Base-by-base conservation (phyloP, 192 early-diverging fungal genomes). In the Umbelopsis ramanniana region DNA sequence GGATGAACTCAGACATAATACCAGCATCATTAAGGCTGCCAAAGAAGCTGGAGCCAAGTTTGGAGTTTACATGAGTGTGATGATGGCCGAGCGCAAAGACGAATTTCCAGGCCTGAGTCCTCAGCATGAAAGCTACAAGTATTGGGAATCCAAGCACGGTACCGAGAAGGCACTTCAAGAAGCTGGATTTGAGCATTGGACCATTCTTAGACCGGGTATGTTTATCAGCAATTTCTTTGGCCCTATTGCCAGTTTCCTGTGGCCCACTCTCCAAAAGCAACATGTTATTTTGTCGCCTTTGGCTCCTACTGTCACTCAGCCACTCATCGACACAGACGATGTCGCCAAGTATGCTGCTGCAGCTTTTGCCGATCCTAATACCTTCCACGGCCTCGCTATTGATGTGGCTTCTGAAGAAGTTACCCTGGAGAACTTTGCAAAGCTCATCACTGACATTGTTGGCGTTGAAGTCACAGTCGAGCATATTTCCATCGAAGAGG, bases 111-210 rank as follows among this genome's bases (percentile, higher is more conserved):
- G n/a, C 23, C 43, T 19, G n/a, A 19, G 53, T 38, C 45, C 52
- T 14, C 19, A 40, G 2, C 21, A 45, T 15, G 12, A 52, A 45
- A 10, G 24, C 35, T 55, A 63, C 40, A 57, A n/a, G 2, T 71
- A 55, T 23, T 40, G 26, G 52, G 38, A 38, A 45, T 37, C 24
- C 50, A 55, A 57, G 24, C n/a, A 37, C 19, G 29, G 54, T 7
- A 71, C 38, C 7, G 70, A 71, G 24, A n/a, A 24, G 15, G 50
- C 17, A 15, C 37, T 52, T 4, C 52, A 71, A 45, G 37, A 71
- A 7, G 70, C 70, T 40, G 45, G 52, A 6, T 71, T 71, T 37
- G 70, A 71, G 1, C 40, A 71, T 45, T 57, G 46, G 50, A 26
- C 43, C 10, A 57, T 71, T 40, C 19, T 71, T 4, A 29, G 70